Base-by-base conservation (phyloP, 2,329 filamentous ascomycete species). In the Apiospora pterosperma region DNA sequence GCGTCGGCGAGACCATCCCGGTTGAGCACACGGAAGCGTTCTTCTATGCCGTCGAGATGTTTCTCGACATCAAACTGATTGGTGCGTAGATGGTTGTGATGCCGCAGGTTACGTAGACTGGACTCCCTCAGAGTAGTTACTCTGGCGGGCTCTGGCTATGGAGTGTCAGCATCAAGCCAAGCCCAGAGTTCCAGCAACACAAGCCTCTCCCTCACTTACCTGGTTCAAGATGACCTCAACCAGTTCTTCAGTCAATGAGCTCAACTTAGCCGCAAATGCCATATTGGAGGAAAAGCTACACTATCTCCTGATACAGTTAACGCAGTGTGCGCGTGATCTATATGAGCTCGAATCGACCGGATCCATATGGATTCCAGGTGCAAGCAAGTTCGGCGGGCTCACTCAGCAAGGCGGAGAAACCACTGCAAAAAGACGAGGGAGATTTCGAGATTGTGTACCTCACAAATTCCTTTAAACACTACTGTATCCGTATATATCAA, bases 11-110 rank as follows among this genome's bases (percentile, higher is more conserved):
- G 80, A 42, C 87, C 88, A 71, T 97, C 94, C 67, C 92, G 88
- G 72, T 91, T 90, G 59, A 92, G 84, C 63, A 98, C 84, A 36
- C 88, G 86, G 71, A 97, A 96, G 70, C 95, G 93, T 79, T 98
- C 96, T 69, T 94, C 90, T 3, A 97, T 81, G 1, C 92, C 92
- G 60, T 87, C 81, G 2, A 95, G 81, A 39, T 83, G 84, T 41
- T 84, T 84, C 42, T 85, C 80, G 23, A 94, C 86, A 55, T 91
- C 88, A 73, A 94, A 94, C 69, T 92, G 90, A 72, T 95, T 92
- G 1, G 90, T 92, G 41, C 90, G 85, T 38, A 85, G 80, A 74
- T 86, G 87, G 59, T 77, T 85, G 69, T 88, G 82, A 36, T 84
- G 77, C 61, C 84, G 84, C 39, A 90, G 74, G 59, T 73, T 81